A percentile compares a stretch with the other conserved stretches of the same genome.
phyloP scores from a whole-genome alignment of 2,329 filamentous ascomycete genomes.

The Ascochyta rabiei region DNA sequence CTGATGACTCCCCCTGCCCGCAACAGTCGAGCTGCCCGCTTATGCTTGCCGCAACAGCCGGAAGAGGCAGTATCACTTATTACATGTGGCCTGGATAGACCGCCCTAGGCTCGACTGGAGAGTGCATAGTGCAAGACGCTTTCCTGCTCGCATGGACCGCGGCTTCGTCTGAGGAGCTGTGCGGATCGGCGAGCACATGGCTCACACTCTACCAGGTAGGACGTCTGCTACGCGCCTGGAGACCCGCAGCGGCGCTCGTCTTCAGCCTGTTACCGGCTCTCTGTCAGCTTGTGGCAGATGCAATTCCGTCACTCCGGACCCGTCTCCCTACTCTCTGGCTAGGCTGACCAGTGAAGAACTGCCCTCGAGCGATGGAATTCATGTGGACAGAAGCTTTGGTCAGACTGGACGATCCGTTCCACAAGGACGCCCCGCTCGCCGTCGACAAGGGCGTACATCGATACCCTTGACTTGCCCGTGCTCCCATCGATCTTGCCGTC shows the following conservation, averaged over 20 bases:
- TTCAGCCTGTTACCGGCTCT: constrained; percentile 5
- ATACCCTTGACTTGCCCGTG: constrained; percentile 37
- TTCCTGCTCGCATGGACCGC: constrained; percentile 29
- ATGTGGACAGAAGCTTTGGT: constrained; percentile 26
- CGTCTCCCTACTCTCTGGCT: constrained; percentile 27
- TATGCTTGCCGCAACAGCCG: constrained; percentile 47
- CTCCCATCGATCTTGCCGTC: constrained; percentile 44
- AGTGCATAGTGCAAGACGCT: not conserved
- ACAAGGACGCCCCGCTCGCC: constrained; percentile 43
- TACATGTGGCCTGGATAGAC: constrained; percentile 31
- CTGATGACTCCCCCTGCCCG: constrained; percentile 16
- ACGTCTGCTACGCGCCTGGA: constrained; percentile 20
- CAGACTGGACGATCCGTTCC: constrained; percentile 41
- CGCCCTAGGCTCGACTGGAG: constrained; percentile 11
- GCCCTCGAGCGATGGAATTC: constrained; percentile 14
- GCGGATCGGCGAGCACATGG: constrained; percentile 34
- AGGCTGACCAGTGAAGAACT: constrained; percentile 24
- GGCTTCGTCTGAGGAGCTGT: constrained; percentile 20
- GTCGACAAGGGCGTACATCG: constrained; percentile 34
- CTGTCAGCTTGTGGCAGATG: constrained; percentile 18
- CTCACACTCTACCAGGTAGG: constrained; percentile 26
- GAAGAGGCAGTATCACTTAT: constrained; percentile 38
- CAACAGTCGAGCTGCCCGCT: constrained; percentile 19
- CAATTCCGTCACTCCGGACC: constrained; percentile 32
- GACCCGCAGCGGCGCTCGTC: constrained; percentile 4